Conservation (phyloP, 164 flowering plant genomes). For the Vitis riparia region DNA sequence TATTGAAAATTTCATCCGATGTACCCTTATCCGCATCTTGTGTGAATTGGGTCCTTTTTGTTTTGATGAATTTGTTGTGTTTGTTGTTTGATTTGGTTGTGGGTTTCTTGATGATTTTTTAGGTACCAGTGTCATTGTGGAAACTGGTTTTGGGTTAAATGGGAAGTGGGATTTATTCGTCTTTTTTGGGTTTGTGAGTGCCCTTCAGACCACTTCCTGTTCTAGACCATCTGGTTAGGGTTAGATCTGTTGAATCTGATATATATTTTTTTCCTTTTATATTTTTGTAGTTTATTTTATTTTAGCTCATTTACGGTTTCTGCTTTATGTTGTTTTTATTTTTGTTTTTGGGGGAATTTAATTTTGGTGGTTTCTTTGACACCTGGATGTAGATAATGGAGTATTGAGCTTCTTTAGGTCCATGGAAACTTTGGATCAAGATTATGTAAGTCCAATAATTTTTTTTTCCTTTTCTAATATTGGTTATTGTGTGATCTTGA, state of each 20-base stretch:
- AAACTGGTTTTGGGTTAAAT: neutral
- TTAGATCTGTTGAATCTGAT: slow-evolving; percentile 29
- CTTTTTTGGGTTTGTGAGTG: slow-evolving; percentile 20
- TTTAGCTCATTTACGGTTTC: neutral
- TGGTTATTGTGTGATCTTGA: neutral
- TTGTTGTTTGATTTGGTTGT: neutral
- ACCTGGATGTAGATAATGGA: slow-evolving; percentile 11
- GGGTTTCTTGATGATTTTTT: slow-evolving; percentile 10
- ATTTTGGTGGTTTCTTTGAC: neutral
- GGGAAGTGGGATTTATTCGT: slow-evolving; percentile 10
- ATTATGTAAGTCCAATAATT: slow-evolving; percentile 13
- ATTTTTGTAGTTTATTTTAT: neutral
- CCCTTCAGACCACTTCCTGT: neutral
- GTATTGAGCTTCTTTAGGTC: slow-evolving; percentile 21
- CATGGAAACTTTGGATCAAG: slow-evolving; percentile 20
- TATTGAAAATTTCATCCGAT: no score
- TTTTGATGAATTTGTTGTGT: neutral
- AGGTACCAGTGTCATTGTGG: neutral
- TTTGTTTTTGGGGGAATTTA: neutral
- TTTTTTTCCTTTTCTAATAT: neutral
- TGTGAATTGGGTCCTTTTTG: neutral
- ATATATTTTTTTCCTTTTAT: neutral
- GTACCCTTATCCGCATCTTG: neutral
- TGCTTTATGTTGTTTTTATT: neutral
- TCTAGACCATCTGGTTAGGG: slow-evolving; percentile 11